Percentiles rank a stretch among this genome's conserved stretches.
Evolutionary conservation across 345 rosid genomes (phyloP).

Genomic region (Isatis tinctoria): DNA sequence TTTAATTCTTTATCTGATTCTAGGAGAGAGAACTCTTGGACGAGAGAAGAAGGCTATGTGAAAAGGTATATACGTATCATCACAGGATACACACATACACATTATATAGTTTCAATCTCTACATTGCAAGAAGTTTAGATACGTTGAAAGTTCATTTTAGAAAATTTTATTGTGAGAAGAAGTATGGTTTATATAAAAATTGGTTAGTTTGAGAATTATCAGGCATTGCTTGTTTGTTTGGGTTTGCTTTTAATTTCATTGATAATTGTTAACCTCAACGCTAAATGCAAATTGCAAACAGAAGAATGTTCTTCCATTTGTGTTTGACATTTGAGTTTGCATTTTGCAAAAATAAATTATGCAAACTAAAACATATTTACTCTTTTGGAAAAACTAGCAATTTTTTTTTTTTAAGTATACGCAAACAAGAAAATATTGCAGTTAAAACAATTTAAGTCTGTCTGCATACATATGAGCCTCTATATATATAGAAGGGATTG

Average conservation of each 20-base stretch:
- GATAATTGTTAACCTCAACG: not conserved
- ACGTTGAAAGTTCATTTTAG: too few species aligned
- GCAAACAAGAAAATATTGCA: too few species aligned
- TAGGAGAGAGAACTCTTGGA: too few species aligned
- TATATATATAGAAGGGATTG: too few species aligned
- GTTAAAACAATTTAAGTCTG: too few species aligned
- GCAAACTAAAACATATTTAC: too few species aligned
- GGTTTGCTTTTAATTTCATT: too few species aligned
- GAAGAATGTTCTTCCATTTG: not conserved
- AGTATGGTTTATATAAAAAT: too few species aligned
- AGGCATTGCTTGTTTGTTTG: not conserved
- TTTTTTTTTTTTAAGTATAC: too few species aligned
- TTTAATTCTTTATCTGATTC: not conserved
- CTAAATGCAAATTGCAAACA: not conserved
- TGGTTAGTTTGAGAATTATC: not conserved
- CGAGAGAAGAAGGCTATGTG: slow-evolving; percentile 37
- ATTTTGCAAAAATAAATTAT: not conserved
- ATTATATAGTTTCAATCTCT: not conserved
- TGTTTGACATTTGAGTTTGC: not conserved
- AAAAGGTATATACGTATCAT: slow-evolving; percentile 37
- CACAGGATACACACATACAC: not conserved
- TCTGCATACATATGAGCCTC: too few species aligned
- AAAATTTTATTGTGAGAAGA: too few species aligned
- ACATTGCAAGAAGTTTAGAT: not conserved
- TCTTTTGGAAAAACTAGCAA: too few species aligned